Conservation (phyloP, 768 basidiomycete genomes). For the Sistotremastrum suecicum region DNA sequence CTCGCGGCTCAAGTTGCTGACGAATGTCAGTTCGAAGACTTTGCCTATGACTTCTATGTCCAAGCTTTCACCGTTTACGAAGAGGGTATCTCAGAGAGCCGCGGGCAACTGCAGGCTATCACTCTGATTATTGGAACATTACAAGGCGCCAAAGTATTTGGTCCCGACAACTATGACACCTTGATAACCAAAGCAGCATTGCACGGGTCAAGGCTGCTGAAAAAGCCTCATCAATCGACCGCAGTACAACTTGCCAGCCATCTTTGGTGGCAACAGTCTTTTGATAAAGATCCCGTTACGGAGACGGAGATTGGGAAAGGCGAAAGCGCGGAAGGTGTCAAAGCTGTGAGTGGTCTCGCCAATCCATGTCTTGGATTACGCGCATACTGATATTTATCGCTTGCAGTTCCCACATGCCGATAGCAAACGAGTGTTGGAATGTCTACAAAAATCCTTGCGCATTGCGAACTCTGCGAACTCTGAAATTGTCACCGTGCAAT, state of each 20-base stretch:
- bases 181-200: slow-evolving; percentile 97
- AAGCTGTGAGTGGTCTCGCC: slow-evolving; percentile 35
- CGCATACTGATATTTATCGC: slow-evolving; percentile 1
- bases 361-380: neutral
- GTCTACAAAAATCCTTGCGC: slow-evolving; percentile 89
- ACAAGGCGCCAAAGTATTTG: slow-evolving; percentile 82
- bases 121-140: slow-evolving; percentile 87
- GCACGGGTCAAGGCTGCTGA: slow-evolving; percentile 89
- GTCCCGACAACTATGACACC: slow-evolving; percentile 91
- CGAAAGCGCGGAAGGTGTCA: slow-evolving; percentile 19
- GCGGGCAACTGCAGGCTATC: slow-evolving; percentile 95
- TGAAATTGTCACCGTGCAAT: slow-evolving; percentile 90
- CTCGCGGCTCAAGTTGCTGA: slow-evolving; percentile 92
- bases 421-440: slow-evolving; percentile 94
- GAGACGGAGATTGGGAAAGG: slow-evolving; percentile 27
- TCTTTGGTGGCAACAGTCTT: slow-evolving; percentile 91
- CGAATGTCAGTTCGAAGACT: slow-evolving; percentile 89
- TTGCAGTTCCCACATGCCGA: slow-evolving; percentile 74
- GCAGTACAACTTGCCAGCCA: slow-evolving; percentile 94
- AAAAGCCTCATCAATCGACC: slow-evolving; percentile 95
- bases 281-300: slow-evolving; percentile 20
- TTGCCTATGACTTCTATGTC: slow-evolving; percentile 95
- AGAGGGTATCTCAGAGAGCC: slow-evolving; percentile 89
- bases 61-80: slow-evolving; percentile 98
- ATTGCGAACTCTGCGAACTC: slow-evolving; percentile 96